phyloP scores from a whole-genome alignment of 176 grass and related monocot species.

The Cenchrus purpureus region DNA sequence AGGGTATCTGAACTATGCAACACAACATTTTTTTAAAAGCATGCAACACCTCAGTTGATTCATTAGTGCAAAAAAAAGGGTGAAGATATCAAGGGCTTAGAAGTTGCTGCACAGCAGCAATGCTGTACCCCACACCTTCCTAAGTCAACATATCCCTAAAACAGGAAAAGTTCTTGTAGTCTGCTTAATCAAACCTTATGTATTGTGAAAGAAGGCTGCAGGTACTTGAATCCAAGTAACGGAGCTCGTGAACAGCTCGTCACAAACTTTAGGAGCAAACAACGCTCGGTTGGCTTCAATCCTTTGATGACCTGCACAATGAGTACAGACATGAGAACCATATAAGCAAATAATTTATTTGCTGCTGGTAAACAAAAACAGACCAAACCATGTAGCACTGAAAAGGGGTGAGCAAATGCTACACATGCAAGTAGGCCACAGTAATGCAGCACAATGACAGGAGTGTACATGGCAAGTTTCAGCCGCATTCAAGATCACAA shows the following conservation, averaged over 20 bases:
- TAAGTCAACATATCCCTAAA: background rate
- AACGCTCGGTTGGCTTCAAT: slow-evolving; percentile 80
- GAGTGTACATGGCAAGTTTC: background rate
- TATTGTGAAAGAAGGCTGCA: slow-evolving; percentile 91
- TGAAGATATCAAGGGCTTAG: background rate
- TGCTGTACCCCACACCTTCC: background rate
- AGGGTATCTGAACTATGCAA: background rate
- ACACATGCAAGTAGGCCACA: background rate
- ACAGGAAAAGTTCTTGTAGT: background rate
- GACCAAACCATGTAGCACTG: slow-evolving; percentile 9
- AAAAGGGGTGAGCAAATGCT: background rate
- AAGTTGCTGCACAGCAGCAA: background rate
- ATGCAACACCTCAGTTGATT: background rate
- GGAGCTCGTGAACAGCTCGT: slow-evolving; percentile 95
- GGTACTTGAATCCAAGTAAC: slow-evolving; percentile 94
- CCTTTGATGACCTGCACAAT: slow-evolving; percentile 77
- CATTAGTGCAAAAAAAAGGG: background rate
- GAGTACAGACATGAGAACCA: background rate
- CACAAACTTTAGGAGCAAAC: slow-evolving; percentile 90
- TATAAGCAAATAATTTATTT: background rate
- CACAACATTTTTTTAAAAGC: no score
- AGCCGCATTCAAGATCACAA: background rate
- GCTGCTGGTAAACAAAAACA: background rate
- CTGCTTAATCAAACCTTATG: slow-evolving; percentile 74
- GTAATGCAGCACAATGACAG: background rate